Percentiles rank a stretch among this genome's conserved stretches.
Evolutionary conservation across 352 stramenopile species (phyloP).

Genomic region (Globisporangium irregulare): DNA sequence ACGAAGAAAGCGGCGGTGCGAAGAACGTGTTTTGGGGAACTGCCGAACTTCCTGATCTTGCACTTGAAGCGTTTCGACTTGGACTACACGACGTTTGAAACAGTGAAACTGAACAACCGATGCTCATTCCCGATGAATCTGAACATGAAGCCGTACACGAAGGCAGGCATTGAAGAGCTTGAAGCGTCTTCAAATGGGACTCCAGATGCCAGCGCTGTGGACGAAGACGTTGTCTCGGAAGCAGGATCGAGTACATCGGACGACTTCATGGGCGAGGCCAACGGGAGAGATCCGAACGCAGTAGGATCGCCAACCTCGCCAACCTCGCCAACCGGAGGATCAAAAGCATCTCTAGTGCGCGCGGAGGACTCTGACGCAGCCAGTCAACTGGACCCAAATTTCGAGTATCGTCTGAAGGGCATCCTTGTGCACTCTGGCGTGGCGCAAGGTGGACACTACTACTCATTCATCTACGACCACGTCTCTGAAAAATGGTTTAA

Average conservation of each 20-base stretch:
- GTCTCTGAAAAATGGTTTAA: constrained; percentile 96
- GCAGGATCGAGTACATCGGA: constrained; percentile 50
- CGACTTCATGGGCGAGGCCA: constrained; percentile 60
- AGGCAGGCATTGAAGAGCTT: constrained; percentile 94
- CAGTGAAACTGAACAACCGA: constrained; percentile 98
- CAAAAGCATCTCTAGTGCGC: constrained; percentile 19
- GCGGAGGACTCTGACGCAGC: constrained; percentile 20
- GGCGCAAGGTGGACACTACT: constrained; percentile 99
- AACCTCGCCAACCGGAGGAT: constrained; percentile 24
- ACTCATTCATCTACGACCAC: constrained; percentile 91
- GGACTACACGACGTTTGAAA: constrained; percentile 99
- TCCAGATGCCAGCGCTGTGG: constrained; percentile 27
- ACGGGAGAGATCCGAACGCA: constrained; percentile 23
- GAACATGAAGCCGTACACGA: constrained; percentile 99
- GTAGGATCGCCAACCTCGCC: constrained; percentile 24
- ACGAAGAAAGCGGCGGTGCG: constrained; percentile 97
- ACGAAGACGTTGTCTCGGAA: constrained; percentile 57
- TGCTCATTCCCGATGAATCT: constrained; percentile 97
- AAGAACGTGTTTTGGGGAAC: constrained; percentile 91
- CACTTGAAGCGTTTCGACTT: constrained; percentile 99
- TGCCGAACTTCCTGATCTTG: constrained; percentile 97
- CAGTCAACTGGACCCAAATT: constrained; percentile 83
- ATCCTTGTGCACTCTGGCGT: constrained; percentile 98
- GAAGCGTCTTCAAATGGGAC: constrained; percentile 43
- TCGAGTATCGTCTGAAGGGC: constrained; percentile 96